Base-by-base conservation (phyloP, 1,139 yeast species). In the Candida sp. region DNA sequence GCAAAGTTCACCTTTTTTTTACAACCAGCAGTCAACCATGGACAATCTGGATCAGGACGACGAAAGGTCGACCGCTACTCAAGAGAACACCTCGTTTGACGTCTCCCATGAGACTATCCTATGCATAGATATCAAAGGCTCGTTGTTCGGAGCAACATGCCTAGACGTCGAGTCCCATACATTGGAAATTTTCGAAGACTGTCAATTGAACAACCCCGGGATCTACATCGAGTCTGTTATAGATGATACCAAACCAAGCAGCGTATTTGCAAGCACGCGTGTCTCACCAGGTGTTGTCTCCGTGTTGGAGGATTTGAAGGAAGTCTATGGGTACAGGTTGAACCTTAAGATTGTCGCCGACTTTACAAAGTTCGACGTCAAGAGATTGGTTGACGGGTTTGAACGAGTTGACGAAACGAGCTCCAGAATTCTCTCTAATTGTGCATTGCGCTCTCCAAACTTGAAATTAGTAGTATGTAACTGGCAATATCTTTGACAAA, bases 161-260 rank as follows among this genome's bases (percentile, higher is more conserved):
- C 44, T 54, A n/a, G 40, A 53, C 42, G 8, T 53, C 7, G 44
- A 42, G 8, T 28, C 37, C 26, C 35, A 42, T 34, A 44, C 25
- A 3, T 35, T 54, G 3, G 44, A 35, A 8, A 47, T 54, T 6
- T 50, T 45, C 45, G 58, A 56, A 30, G 59, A 56, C 48, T 49
- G 47, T 43, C 53, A 50, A 31, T 34, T 50, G 26, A 39, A 43
- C 12, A 44, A 43, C 41, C 53, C 54, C 25, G 31, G 39, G 7
- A 47, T 39, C 5, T 54, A 54, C 23, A 46, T 54, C n/a, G 51
- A 47, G 30, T 41, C 54, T 25, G 44, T 54, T 3, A 48, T 57
- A 11, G 53, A 48, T 43, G 58, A 57, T 25, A 37, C 52, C 11
- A 39, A 44, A 17, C 59, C 58, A 9, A 51, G 42, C 9, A 30